phyloP scores from a whole-genome alignment of 2,329 filamentous ascomycete genomes.

The Fusarium guadeloupense region DNA sequence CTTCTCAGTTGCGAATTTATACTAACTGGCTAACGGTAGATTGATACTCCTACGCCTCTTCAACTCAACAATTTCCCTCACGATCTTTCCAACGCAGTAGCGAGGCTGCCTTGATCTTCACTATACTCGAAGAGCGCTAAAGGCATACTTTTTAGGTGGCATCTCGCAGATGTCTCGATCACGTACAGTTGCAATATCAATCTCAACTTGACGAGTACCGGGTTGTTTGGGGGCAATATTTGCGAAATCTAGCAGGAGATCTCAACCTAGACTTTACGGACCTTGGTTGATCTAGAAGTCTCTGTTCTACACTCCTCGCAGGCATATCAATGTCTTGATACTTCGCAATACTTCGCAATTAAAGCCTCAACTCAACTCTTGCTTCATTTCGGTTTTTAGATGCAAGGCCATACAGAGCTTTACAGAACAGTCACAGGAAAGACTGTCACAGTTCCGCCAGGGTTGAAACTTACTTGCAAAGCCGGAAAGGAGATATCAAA shows the following conservation, averaged over 20 bases:
- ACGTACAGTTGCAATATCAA: not conserved
- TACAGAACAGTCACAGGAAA: not conserved
- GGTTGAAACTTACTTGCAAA: not conserved
- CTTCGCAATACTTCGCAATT: not conserved
- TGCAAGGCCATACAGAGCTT: not conserved
- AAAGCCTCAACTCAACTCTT: not conserved
- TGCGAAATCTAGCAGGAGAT: not conserved
- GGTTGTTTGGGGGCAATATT: not conserved
- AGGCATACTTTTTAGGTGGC: not conserved
- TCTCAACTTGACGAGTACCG: no score
- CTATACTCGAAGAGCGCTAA: no score
- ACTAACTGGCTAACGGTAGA: not conserved
- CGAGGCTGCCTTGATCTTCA: not conserved
- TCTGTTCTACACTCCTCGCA: not conserved
- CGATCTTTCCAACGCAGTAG: not conserved
- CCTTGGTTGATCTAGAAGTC: constrained; percentile 2
- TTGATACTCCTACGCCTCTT: not conserved
- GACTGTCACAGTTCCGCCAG: not conserved
- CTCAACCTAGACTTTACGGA: not conserved
- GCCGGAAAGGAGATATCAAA: constrained; percentile 2
- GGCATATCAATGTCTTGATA: not conserved
- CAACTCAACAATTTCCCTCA: not conserved
- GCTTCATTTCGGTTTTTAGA: not conserved
- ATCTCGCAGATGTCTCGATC: not conserved
- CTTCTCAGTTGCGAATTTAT: no score